Base-by-base conservation (phyloP, 306 rosid species). In the Cicer pinnatifidum region DNA sequence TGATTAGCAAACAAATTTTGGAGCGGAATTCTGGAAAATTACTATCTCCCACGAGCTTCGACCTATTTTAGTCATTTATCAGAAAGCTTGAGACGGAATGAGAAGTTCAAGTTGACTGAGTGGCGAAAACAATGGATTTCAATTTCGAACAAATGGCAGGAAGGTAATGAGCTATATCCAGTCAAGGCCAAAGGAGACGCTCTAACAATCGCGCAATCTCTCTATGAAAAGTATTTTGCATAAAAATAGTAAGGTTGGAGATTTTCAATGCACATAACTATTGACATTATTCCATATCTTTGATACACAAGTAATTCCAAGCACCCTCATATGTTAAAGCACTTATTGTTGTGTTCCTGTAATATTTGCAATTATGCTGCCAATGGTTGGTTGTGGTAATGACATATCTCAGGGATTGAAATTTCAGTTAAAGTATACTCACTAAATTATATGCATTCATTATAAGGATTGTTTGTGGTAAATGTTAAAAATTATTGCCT, bases 11-110 rank as follows among this genome's bases (percentile, higher is more conserved):
- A 91, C 86, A 94, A 88, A 64, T 89, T 84, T 82, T 91, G 97
- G 97, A 91, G 94, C 39, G 98, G 97, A 17, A 86, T 89, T 51
- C 68, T 89, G 33, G 87, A 80, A 82, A 78, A 84, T 75, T 88
- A 93, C 86, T 91, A 91, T 85, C 92, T 93, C n/a, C 98, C 96
- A 0, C 86, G 97, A 72, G 96, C 94, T 76, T 80, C 91, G 7
- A 81, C 89, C 67, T 93, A 86, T 75, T 93, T 93, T 73, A 71
- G 76, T 56, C 73, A 71, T 64, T 78, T 91, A 67, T 81, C 79
- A 19, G 82, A 73, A 79, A 93, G 98, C 85, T 84, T 93, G 78
- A 86, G 79, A 62, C 79, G 81, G 41, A 81, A 86, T 33, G 74
- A 79, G 72, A 84, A 71, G 74, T 89, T 91, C 83, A 57, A 84